A percentile compares a stretch with the other conserved stretches of the same genome.
Conservation (phyloP, 345 rosid genomes). For the Bruguiera gymnorhiza region DNA sequence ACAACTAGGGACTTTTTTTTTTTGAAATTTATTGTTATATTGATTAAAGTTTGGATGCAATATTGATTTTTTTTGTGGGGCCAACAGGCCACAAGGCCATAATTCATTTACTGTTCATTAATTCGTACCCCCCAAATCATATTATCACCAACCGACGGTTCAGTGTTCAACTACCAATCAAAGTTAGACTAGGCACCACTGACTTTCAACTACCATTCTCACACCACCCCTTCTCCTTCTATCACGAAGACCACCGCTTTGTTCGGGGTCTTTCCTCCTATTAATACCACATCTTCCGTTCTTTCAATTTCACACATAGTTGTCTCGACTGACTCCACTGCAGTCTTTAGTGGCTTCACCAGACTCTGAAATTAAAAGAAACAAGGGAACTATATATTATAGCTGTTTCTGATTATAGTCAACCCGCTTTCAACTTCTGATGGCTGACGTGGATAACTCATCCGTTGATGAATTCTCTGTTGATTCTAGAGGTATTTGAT, state of each 20-base stretch:
- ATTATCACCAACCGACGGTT: slow-evolving; percentile 9
- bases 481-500: slow-evolving; percentile 21
- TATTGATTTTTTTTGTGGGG: too few species aligned
- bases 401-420: background rate
- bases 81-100: too few species aligned
- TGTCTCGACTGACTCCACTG: background rate
- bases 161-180: slow-evolving; percentile 49
- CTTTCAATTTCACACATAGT: slow-evolving; percentile 4
- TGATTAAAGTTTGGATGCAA: too few species aligned
- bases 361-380: background rate
- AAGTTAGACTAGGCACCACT: slow-evolving; percentile 28
- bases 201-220: slow-evolving; percentile 48
- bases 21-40: too few species aligned
- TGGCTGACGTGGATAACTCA: slow-evolving; percentile 46
- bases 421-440: slow-evolving; percentile 3
- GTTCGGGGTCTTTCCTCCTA: background rate
- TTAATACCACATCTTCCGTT: background rate
- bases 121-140: background rate
- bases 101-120: too few species aligned
- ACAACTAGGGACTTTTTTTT: too few species aligned
- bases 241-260: background rate
- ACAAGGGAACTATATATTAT: background rate
- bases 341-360: background rate
- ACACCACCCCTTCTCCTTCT: slow-evolving; percentile 17
- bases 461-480: slow-evolving; percentile 19